A percentile compares a stretch with the other conserved stretches of the same genome.
These are phyloP conservation scores for Trichopus zeylanicus DNA, from an alignment of 116 monocot genomes.

Conservation along the genomic window DNA sequence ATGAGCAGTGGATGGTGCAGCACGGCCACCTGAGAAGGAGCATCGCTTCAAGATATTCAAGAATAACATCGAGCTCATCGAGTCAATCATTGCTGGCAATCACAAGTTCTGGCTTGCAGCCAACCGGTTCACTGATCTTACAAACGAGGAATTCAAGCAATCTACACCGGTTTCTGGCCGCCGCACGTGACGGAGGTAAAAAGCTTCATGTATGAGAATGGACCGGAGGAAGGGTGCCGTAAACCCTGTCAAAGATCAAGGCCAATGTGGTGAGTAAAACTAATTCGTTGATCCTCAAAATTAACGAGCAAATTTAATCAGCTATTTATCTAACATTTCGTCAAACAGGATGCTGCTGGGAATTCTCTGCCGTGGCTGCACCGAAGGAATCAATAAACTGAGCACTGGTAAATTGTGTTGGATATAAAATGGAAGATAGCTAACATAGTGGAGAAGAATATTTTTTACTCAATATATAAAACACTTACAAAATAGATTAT, in stretches of 20 bases:
- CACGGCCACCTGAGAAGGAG: conserved; percentile 15
- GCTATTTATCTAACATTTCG: background rate
- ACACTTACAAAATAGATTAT: too few relatives aligned
- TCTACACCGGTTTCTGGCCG: background rate
- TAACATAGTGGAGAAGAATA: too few relatives aligned
- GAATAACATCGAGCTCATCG: conserved; percentile 4
- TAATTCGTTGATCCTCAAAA: background rate
- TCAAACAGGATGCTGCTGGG: conserved; percentile 24
- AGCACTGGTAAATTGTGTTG: conserved; percentile 7
- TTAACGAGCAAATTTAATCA: background rate
- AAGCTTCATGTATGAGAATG: conserved; percentile 6
- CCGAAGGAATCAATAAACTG: conserved; percentile 17
- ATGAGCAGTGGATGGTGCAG: conserved; percentile 17
- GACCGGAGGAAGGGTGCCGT: conserved; percentile 6
- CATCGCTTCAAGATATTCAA: conserved; percentile 12
- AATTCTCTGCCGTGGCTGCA: conserved; percentile 29
- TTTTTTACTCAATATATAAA: too few relatives aligned
- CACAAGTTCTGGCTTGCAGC: conserved; percentile 1
- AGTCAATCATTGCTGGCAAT: background rate
- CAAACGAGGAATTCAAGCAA: conserved; percentile 11
- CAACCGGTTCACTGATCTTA: background rate
- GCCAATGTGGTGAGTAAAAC: conserved; percentile 7
- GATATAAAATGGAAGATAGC: too few relatives aligned
- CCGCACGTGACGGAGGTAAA: too few relatives aligned
- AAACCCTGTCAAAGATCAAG: conserved; percentile 18